Base-by-base conservation (phyloP, 163 green algal genomes). In the Scenedesmus sp. region DNA sequence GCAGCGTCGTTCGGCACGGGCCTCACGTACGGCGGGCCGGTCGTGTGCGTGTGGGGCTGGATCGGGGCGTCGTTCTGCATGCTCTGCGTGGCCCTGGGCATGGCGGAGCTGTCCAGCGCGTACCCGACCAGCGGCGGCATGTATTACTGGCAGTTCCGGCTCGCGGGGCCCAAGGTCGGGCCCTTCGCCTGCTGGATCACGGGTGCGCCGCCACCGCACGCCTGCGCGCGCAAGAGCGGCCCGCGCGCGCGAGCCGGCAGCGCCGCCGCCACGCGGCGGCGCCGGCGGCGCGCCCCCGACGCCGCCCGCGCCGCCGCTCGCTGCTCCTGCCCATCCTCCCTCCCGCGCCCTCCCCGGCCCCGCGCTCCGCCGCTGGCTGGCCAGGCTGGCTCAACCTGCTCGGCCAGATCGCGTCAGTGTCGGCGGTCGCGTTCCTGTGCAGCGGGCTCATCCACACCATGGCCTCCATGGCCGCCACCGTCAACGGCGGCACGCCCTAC, bases 41-140 rank as follows among this genome's bases (percentile, higher is more conserved):
- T 83, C 3, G 77, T 86, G 6, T 80, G 85, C 10, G 44, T 93
- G 3, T 93, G 89, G 88, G 89, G 85, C 47, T 93, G 89, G 89
- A 26, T 83, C 22, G 63, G 86, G 15, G 77, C 85, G 15, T 82
- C 58, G 20, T 44, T 84, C 15, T 78, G 87, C 26, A 85, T 75
- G 33, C 47, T 89, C 17, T 82, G 79, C 34, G 73, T 91, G 1
- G 84, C 70, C 1, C 70, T 91, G 34, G 84, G 84, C 31, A 86
- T 93, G 70, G 89, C 84, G 18, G 89, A 93, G 44, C 80, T 93
- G 29, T 57, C 58, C 1, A 85, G 69, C 6, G 77, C 86, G 11
- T 86, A 89, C 47, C 87, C 87, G 2, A 85, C 83, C 10, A 76
- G 50, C 13, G 71, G 84, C 0, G 81, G 72, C 15, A 72, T 85